These are phyloP conservation scores for Penicillium polonicum DNA, from an alignment of 2,329 filamentous ascomycete genomes.

Conservation along the genomic window DNA sequence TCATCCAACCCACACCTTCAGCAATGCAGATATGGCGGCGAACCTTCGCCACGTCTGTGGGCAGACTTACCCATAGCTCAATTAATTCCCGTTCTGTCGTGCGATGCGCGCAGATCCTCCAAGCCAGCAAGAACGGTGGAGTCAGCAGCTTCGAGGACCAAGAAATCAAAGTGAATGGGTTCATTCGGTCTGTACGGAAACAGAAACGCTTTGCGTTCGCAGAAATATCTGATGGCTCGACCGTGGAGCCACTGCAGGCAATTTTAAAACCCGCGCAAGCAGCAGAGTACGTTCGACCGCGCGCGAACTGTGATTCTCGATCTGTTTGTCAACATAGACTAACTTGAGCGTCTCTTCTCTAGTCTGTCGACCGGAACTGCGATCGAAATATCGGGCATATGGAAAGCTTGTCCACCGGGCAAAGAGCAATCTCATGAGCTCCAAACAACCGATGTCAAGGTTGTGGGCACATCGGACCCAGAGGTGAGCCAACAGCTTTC, in stretches of 20 bases:
- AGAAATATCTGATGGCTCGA: conserved; percentile 83
- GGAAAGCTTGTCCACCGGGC: conserved; percentile 67
- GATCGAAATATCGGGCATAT: conserved; percentile 73
- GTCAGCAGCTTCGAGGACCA: conserved; percentile 36
- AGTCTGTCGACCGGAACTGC: conserved; percentile 81
- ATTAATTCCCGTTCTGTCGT: conserved; percentile 21
- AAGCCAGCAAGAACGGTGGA: conserved; percentile 28
- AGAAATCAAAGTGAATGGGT: conserved; percentile 67
- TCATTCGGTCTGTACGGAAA: conserved; percentile 78
- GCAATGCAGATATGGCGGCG: conserved; percentile 45
- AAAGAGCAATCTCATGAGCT: conserved; percentile 76
- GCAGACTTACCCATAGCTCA: conserved; percentile 31
- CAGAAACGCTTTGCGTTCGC: conserved; percentile 84
- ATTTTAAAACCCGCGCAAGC: conserved; percentile 71
- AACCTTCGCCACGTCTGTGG: conserved; percentile 37
- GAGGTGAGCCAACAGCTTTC: conserved; percentile 56
- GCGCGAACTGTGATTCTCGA: background rate
- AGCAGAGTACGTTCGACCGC: conserved; percentile 59
- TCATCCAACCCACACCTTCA: conserved; percentile 16
- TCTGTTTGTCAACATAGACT: conserved; percentile 6
- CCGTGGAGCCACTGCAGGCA: conserved; percentile 73
- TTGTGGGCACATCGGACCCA: conserved; percentile 76
- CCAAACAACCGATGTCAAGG: conserved; percentile 64
- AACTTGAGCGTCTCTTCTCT: conserved; percentile 26
- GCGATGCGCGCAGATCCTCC: conserved; percentile 42